Evolutionary conservation across 768 basidiomycete genomes (phyloP).

Genomic region (Tylopilus vinaceipallidus): DNA sequence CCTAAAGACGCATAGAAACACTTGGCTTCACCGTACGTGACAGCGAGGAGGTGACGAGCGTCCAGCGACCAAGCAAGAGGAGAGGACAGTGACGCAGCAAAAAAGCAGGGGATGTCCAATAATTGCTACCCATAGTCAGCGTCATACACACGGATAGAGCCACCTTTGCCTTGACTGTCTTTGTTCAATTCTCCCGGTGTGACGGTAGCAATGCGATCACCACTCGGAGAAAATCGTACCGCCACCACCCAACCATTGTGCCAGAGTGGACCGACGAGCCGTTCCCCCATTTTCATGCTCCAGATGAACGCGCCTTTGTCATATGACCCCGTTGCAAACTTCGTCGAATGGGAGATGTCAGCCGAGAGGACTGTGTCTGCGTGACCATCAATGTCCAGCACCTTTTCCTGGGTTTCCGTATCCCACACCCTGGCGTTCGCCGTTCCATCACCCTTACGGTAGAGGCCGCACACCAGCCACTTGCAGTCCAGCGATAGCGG

Average conservation of each 20-base stretch:
- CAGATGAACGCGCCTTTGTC: not conserved
- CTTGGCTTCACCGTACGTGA: not conserved
- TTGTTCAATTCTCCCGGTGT: not conserved
- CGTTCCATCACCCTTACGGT: too few species aligned
- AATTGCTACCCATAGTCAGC: not conserved
- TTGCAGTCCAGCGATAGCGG: too few species aligned
- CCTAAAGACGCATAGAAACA: not conserved
- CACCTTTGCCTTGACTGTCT: too few species aligned
- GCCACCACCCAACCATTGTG: not conserved
- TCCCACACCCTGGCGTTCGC: not conserved
- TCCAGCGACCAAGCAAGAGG: not conserved
- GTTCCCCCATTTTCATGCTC: not conserved
- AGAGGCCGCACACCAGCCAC: too few species aligned
- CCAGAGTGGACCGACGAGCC: not conserved
- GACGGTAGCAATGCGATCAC: not conserved
- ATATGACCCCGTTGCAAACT: not conserved
- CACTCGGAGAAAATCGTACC: not conserved
- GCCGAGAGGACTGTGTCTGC: rapidly evolving
- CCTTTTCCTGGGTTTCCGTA: not conserved
- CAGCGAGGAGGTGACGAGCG: not conserved
- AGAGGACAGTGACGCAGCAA: not conserved
- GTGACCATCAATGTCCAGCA: not conserved
- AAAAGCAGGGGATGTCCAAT: not conserved
- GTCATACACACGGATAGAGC: not conserved
- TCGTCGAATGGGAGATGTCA: not conserved